Evolutionary conservation across 2,329 filamentous ascomycete genomes (phyloP).

Genomic region (Colletotrichum lupini): DNA sequence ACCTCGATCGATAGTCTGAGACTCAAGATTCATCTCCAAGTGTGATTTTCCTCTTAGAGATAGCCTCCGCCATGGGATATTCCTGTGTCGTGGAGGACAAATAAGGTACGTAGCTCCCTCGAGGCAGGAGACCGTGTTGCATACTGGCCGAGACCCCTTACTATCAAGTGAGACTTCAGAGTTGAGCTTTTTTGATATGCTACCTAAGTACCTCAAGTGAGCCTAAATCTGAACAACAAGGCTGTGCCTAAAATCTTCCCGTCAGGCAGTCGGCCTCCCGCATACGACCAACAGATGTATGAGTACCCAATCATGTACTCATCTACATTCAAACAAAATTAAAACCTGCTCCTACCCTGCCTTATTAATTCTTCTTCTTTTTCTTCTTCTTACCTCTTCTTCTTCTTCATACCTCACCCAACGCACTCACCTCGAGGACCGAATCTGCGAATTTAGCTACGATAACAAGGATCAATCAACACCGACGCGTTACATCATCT

Average conservation of each 20-base stretch:
- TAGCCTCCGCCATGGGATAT: neutral
- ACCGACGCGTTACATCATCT: neutral
- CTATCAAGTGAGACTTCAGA: neutral
- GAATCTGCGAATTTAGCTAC: neutral
- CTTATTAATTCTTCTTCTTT: too few species aligned
- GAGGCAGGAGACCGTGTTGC: neutral
- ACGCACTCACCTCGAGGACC: neutral
- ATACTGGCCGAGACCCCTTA: neutral
- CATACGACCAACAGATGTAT: neutral
- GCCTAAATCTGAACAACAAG: neutral
- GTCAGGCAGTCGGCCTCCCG: neutral
- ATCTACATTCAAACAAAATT: too few species aligned
- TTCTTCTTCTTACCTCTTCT: neutral
- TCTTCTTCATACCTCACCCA: neutral
- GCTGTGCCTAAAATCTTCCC: neutral
- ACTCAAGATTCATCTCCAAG: neutral
- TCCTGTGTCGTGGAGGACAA: neutral
- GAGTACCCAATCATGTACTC: too few species aligned
- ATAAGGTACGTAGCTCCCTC: too few species aligned
- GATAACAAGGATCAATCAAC: neutral
- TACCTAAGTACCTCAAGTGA: neutral
- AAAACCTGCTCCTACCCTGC: neutral
- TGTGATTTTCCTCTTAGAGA: neutral
- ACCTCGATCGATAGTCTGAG: neutral
- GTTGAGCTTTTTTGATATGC: neutral